A percentile compares a stretch with the other conserved stretches of the same genome.
These are phyloP conservation scores for Chytridiales sp. DNA, from an alignment of 371 early-diverging fungal species.

Conservation along the genomic window DNA sequence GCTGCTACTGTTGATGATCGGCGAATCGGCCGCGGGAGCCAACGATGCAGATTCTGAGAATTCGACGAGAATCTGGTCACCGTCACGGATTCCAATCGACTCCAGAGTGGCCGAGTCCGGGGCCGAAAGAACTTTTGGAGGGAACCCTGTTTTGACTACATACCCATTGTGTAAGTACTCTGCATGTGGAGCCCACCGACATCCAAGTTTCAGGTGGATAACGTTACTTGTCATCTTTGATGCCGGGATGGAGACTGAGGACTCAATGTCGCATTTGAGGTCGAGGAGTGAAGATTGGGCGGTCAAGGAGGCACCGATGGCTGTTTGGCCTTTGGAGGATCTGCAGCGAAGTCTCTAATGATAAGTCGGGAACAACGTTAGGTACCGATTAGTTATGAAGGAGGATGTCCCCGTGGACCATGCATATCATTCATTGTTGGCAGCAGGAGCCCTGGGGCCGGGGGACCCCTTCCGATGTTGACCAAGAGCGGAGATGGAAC, in stretches of 20 bases:
- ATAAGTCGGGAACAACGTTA: no score
- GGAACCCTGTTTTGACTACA: conserved; percentile 41
- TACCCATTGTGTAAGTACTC: not conserved
- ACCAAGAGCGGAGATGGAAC: no score
- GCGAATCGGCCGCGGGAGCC: no score
- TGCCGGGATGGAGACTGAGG: not conserved
- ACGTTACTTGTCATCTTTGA: not conserved
- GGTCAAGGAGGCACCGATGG: conserved; percentile 20
- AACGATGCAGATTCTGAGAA: not conserved
- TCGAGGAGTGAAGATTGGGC: conserved; percentile 22
- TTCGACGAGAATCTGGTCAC: conserved; percentile 40
- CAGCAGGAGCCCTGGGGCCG: no score
- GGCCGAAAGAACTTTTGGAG: conserved; percentile 31
- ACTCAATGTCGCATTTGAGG: conserved; percentile 22
- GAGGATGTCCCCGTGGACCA: no score
- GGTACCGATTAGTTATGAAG: no score
- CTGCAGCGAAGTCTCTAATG: conserved; percentile 36
- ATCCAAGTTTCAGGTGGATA: not conserved
- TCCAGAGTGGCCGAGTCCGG: conserved; percentile 11
- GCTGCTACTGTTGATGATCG: not conserved
- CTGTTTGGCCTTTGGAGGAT: conserved; percentile 8
- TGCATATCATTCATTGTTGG: no score
- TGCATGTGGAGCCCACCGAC: not conserved
- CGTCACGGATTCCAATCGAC: conserved; percentile 34
- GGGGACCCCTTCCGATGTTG: no score